These are phyloP conservation scores for Strobilomyces dryophilus DNA, from an alignment of 768 basidiomycete genomes.

Conservation along the genomic window DNA sequence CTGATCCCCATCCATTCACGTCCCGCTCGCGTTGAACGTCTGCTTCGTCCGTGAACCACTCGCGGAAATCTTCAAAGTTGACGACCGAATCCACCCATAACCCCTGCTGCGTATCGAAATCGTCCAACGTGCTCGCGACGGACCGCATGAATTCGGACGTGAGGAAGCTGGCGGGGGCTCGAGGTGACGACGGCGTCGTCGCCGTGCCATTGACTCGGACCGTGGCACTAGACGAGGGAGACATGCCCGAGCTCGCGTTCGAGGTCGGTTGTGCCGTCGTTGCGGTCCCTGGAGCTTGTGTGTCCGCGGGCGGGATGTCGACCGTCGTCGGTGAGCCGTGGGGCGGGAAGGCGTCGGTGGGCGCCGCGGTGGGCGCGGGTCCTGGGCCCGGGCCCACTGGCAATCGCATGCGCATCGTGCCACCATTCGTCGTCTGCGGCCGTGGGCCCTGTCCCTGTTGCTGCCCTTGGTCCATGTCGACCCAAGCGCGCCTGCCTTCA, in stretches of 20 bases:
- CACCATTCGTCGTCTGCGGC: constrained; percentile 38
- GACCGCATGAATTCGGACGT: constrained; percentile 45
- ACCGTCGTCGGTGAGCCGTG: constrained; percentile 29
- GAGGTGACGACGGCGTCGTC: constrained; percentile 26
- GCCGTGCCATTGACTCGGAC: constrained; percentile 31
- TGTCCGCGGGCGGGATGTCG: constrained; percentile 34
- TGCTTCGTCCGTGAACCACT: no score
- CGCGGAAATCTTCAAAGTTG: constrained; percentile 73
- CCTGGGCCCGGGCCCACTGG: constrained; percentile 29
- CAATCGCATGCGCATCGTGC: no score
- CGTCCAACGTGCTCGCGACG: constrained; percentile 37
- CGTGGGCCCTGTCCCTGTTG: constrained; percentile 29
- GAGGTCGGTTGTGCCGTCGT: constrained; percentile 41
- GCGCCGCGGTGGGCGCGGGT: constrained; percentile 29
- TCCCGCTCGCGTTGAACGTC: no score
- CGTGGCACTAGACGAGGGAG: constrained; percentile 35
- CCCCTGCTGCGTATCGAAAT: constrained; percentile 30
- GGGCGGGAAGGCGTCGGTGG: constrained; percentile 31
- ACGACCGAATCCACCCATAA: no score
- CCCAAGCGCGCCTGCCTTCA: constrained; percentile 50
- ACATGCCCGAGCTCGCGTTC: constrained; percentile 30
- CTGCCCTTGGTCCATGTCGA: constrained; percentile 38
- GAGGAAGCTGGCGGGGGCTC: constrained; percentile 21
- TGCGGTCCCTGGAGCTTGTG: constrained; percentile 24
- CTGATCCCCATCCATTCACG: no score